Base-by-base conservation (phyloP, 2,329 filamentous ascomycete species). In the Stagonosporopsis chrysanthemi region DNA sequence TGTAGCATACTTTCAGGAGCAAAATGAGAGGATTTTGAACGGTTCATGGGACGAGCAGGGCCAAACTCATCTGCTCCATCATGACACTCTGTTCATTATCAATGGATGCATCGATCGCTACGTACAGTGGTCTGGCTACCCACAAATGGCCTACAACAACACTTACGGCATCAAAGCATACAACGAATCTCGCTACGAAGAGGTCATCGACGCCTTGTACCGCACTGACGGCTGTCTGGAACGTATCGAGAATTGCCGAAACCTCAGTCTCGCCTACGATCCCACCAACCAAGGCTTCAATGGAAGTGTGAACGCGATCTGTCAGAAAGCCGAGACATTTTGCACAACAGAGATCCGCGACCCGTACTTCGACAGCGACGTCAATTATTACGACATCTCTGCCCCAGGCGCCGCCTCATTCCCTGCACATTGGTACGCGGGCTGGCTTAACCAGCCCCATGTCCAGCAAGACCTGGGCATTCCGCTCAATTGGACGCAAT, bases 321-420 rank as follows among this genome's bases (percentile, higher is more conserved):
- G 84, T 62, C 58, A 66, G 2, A 69, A 70, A 1, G 83, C 83
- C 2, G 75, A 79, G 47, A 71, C 69, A 2, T 78, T 80, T 64
- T 86, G 83, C 61, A 68, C 69, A 5, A 72, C 74, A 11, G 71
- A 78, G 4, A 74, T 84, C 1, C 79, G 82, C 19, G 75, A 76
- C 2, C 73, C 77, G 0, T 86, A 83, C 54, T 63, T 79, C 17
- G 61, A 73, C 7, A 68, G 72, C 41, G 80, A 79, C 8, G 77
- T 80, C 6, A 83, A 83, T 49, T 83, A 83, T 72, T 88, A 86
- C 69, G 85, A 88, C 58, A 80, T 88, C 29, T 81, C 82, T 0
- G 81, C 84, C 7, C 73, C 79, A 4, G 64, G 77, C 15, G 78
- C 78, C 0, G 83, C 85, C 52, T 63, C 64, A 0, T 74, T 66